Evolutionary conservation across 2,329 filamentous ascomycete genomes (phyloP), one percentile per base, ranked within the genome.

Genomic region (Neonectria hederae): DNA sequence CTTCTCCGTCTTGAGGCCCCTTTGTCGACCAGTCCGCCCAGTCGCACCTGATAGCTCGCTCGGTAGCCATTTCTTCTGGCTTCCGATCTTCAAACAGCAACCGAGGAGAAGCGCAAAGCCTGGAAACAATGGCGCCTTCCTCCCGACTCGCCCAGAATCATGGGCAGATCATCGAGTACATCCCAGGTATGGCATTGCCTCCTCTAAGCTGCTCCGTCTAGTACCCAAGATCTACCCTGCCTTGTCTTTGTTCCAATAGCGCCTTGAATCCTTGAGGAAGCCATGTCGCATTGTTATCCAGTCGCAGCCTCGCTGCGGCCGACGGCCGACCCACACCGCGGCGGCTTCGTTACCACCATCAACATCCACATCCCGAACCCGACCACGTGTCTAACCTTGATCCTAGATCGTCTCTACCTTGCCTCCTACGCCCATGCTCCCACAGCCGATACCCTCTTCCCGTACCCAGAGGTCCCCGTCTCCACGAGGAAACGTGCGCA

Each of bases 111-210:
- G 65, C 59, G 62, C 68, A 71, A 42, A 72, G 72, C 72, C 70
- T 75, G 69, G 70, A 67, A 17, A 74, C 73, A 73, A 87, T 87
- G 85, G 82, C 83, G 69, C 83, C 84, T 79, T 83, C 84, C 69
- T 81, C 78, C 70, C 76, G 77, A 78, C 80, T 77, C 76, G 75
- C 77, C 75, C 86, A 78, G 54, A 92, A 89, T 80, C 88, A 92
- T 82, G 94, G 93, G 67, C 93, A 97, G 83, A 89, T 97, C 74
- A 94, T 97, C 77, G 94, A 97, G 84, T 97, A 97, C 81, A 97
- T 97, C 75, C 92, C 94, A 84, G 92, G 94, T 97, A 85, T 75
- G 88, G 56, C 21, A 63, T n/a, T n/a, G 13, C 35, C 35, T 35
- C 65, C 30, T 49, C 56, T 49, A 30, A 54, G 40, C 42, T 26